phyloP scores from a whole-genome alignment of 2,329 filamentous ascomycete genomes.

The Aspergillus jensenii region DNA sequence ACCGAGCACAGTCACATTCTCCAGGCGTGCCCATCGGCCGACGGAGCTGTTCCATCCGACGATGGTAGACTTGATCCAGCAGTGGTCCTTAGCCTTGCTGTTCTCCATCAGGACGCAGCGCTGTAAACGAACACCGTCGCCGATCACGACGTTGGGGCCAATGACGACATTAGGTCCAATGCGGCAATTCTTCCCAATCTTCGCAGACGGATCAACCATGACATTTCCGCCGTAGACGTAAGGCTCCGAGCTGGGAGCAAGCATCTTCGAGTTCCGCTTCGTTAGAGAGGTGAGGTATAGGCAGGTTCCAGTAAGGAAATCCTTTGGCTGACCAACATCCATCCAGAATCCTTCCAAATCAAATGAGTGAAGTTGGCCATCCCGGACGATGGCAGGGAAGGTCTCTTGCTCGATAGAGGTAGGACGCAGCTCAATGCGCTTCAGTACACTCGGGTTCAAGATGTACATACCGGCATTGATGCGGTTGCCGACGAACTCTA shows the following conservation, averaged over 20 bases:
- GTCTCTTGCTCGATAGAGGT: constrained; percentile 99
- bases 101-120: constrained; percentile 85
- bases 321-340: constrained; percentile 98
- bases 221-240: constrained; percentile 94
- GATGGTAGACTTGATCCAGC: constrained; percentile 98
- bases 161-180: constrained; percentile 98
- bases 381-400: constrained; percentile 88
- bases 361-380: constrained; percentile 90
- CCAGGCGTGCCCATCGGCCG: constrained; percentile 90
- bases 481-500: constrained; percentile 97
- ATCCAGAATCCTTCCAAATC: constrained; percentile 99
- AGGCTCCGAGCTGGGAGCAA: constrained; percentile 70
- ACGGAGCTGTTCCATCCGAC: constrained; percentile 98
- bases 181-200: constrained; percentile 97
- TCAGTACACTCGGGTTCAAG: constrained; percentile 85
- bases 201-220: constrained; percentile 87
- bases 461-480: constrained; percentile 99
- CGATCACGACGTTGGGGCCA: constrained; percentile 86
- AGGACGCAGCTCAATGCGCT: constrained; percentile 90
- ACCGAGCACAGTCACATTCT: constrained; percentile 97
- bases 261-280: constrained; percentile 84
- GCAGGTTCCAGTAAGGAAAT: constrained; percentile 94
- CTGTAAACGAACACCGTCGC: constrained; percentile 91
- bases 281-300: constrained; percentile 90
- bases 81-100: constrained; percentile 96